Base-by-base conservation (phyloP, 1,284 basidiomycete genomes). In the Meira nashicola region DNA sequence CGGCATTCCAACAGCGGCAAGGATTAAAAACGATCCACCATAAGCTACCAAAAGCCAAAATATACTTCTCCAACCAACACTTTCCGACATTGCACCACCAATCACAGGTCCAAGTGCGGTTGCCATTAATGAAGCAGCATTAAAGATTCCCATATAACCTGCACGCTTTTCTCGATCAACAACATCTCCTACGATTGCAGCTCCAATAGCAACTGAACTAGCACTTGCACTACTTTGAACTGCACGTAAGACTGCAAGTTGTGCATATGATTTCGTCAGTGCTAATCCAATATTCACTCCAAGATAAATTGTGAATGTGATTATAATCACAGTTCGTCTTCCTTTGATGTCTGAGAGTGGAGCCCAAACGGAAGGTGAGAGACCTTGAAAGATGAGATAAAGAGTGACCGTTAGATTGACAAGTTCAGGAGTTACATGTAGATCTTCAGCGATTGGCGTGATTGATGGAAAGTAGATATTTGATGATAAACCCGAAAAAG, bases 41-140 rank as follows among this genome's bases (percentile, higher is more conserved):
- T 83, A 72, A 3, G 89, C 89, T 57, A 83, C 83, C 8, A 90
- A 78, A 70, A 90, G 87, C 87, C 87, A 90, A 73, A 90, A 90
- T 23, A 90, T 87, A 1, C 85, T 37, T 17, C 43, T 17, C 43
- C 43, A 44, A 4, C 23, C 17, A 44, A 44, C 17, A 17, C 4
- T 25, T 25, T 44, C 17, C 9, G 43, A 17, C 17, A 44, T 17
- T 25, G 23, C 43, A 9, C 17, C 43, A 4, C 43, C 43, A 25
- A 44, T 25, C 8, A 44, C 43, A 17, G 43, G 43, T 44, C 43
- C 43, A 17, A 44, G 43, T 4, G 43, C 17, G 17, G 43, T 17
- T 17, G 17, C 43, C 17, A 25, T 25, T 9, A 44, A 17, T 4
- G 43, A 44, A 17, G 17, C 43, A 25, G 17, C 23, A 8, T 17